Conservation (phyloP, 345 rosid genomes). For the Stellera chamaejasme region DNA sequence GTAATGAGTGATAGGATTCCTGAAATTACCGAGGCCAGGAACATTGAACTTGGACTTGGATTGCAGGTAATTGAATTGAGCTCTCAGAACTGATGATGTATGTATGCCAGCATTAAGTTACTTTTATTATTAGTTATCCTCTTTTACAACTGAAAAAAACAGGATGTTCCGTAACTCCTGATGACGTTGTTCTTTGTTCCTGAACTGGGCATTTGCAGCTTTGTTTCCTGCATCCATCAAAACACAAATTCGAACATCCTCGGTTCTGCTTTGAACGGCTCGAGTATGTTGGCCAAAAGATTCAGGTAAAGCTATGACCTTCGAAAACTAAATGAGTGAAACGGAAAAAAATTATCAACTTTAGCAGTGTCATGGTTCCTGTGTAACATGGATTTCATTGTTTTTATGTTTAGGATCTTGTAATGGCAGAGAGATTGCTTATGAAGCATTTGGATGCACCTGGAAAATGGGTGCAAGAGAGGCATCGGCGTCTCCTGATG, state of each 20-base stretch:
- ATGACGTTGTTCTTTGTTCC: slow-evolving; percentile 8
- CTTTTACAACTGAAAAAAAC: background rate
- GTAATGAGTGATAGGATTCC: slow-evolving; percentile 57
- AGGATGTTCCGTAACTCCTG: too few species aligned
- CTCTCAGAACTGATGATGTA: background rate
- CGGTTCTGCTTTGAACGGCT: slow-evolving; percentile 81
- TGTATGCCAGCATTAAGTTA: background rate
- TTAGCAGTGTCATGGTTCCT: background rate
- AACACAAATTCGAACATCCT: slow-evolving; percentile 86
- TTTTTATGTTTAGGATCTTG: slow-evolving; percentile 51
- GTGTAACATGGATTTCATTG: background rate
- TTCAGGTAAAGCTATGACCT: slow-evolving; percentile 45
- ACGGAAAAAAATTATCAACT: background rate
- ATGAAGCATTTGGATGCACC: slow-evolving; percentile 98
- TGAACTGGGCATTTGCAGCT: slow-evolving; percentile 37
- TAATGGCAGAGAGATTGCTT: slow-evolving; percentile 81
- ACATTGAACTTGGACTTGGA: slow-evolving; percentile 92
- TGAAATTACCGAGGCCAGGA: slow-evolving; percentile 89
- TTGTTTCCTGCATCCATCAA: slow-evolving; percentile 96
- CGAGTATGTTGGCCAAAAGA: slow-evolving; percentile 91
- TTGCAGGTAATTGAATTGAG: slow-evolving; percentile 50
- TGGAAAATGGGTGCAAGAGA: slow-evolving; percentile 83
- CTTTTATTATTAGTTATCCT: background rate
- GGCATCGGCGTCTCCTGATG: slow-evolving; percentile 74
- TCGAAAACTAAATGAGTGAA: background rate